Conservation (phyloP, 225 moss, liverwort and hornwort species). For the Asterella californica region DNA sequence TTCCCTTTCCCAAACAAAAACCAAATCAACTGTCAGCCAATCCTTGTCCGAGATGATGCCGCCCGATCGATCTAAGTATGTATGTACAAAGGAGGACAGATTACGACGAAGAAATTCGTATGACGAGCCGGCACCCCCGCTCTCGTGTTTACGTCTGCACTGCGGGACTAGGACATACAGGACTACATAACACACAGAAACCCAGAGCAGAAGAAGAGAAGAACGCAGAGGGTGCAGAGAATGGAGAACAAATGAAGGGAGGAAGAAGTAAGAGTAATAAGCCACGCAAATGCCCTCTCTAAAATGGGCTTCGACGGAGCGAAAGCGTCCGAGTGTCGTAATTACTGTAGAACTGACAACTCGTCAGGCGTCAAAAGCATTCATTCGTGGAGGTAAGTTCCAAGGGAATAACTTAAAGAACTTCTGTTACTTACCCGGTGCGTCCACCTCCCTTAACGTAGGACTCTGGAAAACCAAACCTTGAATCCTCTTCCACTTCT, state of each 20-base stretch:
- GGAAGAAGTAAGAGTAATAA: neutral
- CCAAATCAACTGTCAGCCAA: slow-evolving; percentile 15
- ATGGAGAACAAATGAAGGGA: neutral
- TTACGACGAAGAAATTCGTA: neutral
- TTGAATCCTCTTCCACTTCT: slow-evolving; percentile 1
- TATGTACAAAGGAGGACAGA: slow-evolving; percentile 8
- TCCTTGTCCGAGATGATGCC: neutral
- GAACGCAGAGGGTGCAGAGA: neutral
- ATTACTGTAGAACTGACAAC: slow-evolving; percentile 9
- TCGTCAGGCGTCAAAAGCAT: slow-evolving; percentile 16
- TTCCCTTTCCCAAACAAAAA: neutral
- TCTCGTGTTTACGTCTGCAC: neutral
- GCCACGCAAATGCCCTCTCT: slow-evolving; percentile 2
- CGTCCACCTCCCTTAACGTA: neutral
- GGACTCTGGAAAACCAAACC: slow-evolving; percentile 11
- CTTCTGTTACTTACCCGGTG: neutral
- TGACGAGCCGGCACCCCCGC: slow-evolving; percentile 4
- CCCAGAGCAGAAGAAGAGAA: neutral
- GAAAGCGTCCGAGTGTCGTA: slow-evolving; percentile 1
- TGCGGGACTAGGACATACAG: neutral
- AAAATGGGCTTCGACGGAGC: neutral
- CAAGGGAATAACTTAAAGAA: neutral
- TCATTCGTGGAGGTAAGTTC: slow-evolving; percentile 13
- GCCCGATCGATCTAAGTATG: slow-evolving; percentile 6
- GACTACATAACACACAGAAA: neutral